phyloP scores from a whole-genome alignment of 805 yeast species.

The Kluyveromyces nonfermentans region DNA sequence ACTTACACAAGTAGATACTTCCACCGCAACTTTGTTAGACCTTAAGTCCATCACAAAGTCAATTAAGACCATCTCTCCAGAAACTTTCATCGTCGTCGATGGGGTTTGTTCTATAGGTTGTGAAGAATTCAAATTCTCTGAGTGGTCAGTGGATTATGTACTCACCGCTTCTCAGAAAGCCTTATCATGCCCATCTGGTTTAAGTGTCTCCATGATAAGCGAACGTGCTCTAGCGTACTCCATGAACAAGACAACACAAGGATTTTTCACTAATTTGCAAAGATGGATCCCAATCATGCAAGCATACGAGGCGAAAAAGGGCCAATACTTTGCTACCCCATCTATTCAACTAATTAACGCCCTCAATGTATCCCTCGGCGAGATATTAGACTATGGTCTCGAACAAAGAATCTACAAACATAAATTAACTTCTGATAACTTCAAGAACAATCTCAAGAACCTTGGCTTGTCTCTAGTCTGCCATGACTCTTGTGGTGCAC shows the following conservation, averaged over 20 bases:
- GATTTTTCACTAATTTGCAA: slow-evolving; percentile 49
- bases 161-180: slow-evolving; percentile 95
- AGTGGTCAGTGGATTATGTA: slow-evolving; percentile 84
- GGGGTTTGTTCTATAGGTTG: slow-evolving; percentile 94
- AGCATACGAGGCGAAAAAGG: slow-evolving; percentile 68
- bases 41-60: slow-evolving; percentile 51
- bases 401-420: slow-evolving; percentile 58
- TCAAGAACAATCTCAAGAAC: slow-evolving; percentile 49
- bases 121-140: slow-evolving; percentile 75
- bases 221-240: slow-evolving; percentile 64
- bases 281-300: slow-evolving; percentile 86
- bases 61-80: slow-evolving; percentile 63
- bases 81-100: slow-evolving; percentile 77
- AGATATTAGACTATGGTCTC: slow-evolving; percentile 51
- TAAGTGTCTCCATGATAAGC: slow-evolving; percentile 68
- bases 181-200: slow-evolving; percentile 88
- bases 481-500: slow-evolving; percentile 50
- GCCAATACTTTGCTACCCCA: slow-evolving; percentile 93
- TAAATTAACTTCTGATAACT: slow-evolving; percentile 47
- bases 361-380: slow-evolving; percentile 62
- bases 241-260: slow-evolving; percentile 37
- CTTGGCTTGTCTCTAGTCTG: slow-evolving; percentile 58
- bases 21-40: slow-evolving; percentile 83
- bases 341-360: slow-evolving; percentile 82
- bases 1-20: slow-evolving; percentile 92